Evolutionary conservation across 2,329 filamentous ascomycete genomes (phyloP), one percentile per base, ranked within the genome.

Genomic region (Graphilbum fragrans): DNA sequence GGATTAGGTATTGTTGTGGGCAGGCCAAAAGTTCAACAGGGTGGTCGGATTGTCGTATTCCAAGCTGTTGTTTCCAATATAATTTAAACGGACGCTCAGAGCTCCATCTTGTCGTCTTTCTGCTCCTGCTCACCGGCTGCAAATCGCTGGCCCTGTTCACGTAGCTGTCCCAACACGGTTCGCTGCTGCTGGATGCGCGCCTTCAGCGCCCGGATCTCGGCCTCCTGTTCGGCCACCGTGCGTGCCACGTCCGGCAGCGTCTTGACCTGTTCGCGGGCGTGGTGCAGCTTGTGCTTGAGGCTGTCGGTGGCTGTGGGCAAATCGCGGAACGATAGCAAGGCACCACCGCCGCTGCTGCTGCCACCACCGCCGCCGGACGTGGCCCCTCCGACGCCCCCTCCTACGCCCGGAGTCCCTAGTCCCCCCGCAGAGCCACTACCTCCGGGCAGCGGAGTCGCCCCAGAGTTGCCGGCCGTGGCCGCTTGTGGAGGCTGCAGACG

Each of bases 281-380:
- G 81, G 58, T 87, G 82, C 44, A 96, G 74, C 60, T 86, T 85
- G 60, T 88, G 80, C 60, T 86, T 88, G 52, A 95, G 69, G 29
- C 74, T 72, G 54, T 86, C 83, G 2, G 85, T 83, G 29, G 85
- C 86, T 3, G 78, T 74, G 2, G 82, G 77, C 16, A 96, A 74
- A 51, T 94, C 82, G 58, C 94, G 93, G 47, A 72, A 66, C 16
- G 61, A 65, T 34, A 69, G 60, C 52, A 55, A 38, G 31, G 35
- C 23, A 12, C 23, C 17, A 11, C 41, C 39, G 55, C 41, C 47
- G 41, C 31, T 16, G 36, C 37, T 9, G 32, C 37, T 17, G 33
- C 35, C 47, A 46, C 44, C 47, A 39, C 35, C 57, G 55, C 53
- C 59, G 53, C 10, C 38, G 46, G 47, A 42, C 62, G 57, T 45